phyloP scores from a whole-genome alignment of 306 rosid species.

The Begonia masoniana region DNA sequence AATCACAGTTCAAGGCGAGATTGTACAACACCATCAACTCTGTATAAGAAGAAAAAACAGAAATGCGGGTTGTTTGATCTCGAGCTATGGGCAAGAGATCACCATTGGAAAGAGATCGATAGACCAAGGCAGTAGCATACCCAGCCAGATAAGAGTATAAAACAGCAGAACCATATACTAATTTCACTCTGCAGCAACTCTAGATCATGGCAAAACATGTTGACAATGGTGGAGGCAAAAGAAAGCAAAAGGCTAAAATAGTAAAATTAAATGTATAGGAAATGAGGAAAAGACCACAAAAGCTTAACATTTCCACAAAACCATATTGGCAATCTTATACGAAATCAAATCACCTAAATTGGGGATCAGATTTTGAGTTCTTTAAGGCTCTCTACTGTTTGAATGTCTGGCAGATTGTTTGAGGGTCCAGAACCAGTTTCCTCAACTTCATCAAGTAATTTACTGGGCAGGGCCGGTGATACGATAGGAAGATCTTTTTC shows the following conservation, averaged over 20 bases:
- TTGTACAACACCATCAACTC: too few relatives aligned
- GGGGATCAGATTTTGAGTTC: constrained; percentile 57
- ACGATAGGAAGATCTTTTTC: constrained; percentile 19
- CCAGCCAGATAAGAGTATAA: constrained; percentile 4
- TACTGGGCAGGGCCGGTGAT: constrained; percentile 15
- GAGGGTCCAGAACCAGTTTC: constrained; percentile 21
- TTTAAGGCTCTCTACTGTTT: constrained; percentile 42
- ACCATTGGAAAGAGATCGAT: too few relatives aligned
- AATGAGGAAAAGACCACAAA: constrained; percentile 28
- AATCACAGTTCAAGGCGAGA: too few relatives aligned
- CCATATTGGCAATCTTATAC: constrained; percentile 24
- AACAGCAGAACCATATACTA: constrained; percentile 46
- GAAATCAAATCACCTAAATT: constrained; percentile 15
- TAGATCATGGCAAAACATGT: constrained; percentile 37
- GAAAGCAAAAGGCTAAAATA: constrained; percentile 15
- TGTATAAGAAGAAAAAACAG: too few relatives aligned
- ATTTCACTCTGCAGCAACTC: constrained; percentile 45
- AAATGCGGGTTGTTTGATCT: too few relatives aligned
- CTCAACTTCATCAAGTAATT: constrained; percentile 24
- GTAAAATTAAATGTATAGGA: constrained; percentile 33
- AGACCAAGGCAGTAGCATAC: too few relatives aligned
- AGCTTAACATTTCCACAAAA: constrained; percentile 43
- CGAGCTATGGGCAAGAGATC: too few relatives aligned
- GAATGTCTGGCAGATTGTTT: constrained; percentile 22
- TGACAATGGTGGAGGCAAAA: constrained; percentile 15